A percentile compares a stretch with the other conserved stretches of the same genome.
These are phyloP conservation scores for Mycena sanguinolenta DNA, from an alignment of 768 basidiomycete species.

Conservation along the genomic window DNA sequence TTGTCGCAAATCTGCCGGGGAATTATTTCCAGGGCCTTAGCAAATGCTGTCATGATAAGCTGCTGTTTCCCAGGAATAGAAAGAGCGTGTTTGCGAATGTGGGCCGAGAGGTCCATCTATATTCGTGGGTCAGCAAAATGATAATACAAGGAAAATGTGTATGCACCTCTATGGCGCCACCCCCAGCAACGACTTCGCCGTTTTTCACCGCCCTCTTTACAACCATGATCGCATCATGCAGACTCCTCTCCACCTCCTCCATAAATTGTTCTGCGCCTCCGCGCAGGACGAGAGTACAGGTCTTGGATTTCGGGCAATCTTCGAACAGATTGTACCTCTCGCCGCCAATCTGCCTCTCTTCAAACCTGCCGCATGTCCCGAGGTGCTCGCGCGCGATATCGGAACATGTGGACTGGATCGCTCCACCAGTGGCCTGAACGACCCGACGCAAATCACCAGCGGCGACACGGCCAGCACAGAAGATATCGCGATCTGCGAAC, in stretches of 20 bases:
- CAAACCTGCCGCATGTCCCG: slow-evolving; percentile 92
- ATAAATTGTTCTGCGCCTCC: slow-evolving; percentile 99
- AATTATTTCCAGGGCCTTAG: slow-evolving; percentile 97
- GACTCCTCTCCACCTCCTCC: slow-evolving; percentile 95
- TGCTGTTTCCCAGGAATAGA: slow-evolving; percentile 97
- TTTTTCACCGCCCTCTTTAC: slow-evolving; percentile 97
- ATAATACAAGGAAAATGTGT: not conserved
- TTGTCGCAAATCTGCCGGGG: slow-evolving; percentile 99
- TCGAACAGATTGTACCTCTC: slow-evolving; percentile 97
- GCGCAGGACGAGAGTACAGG: slow-evolving; percentile 93
- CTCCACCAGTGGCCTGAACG: slow-evolving; percentile 95
- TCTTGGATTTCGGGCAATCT: slow-evolving; percentile 93
- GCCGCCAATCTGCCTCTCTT: slow-evolving; percentile 96
- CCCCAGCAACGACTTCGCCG: slow-evolving; percentile 96
- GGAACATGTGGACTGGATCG: slow-evolving; percentile 94
- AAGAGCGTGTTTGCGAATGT: slow-evolving; percentile 90
- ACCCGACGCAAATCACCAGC: slow-evolving; percentile 93
- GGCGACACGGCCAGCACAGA: slow-evolving; percentile 96
- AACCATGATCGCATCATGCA: slow-evolving; percentile 99
- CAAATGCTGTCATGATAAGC: slow-evolving; percentile 93
- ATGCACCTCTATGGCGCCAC: slow-evolving; percentile 93
- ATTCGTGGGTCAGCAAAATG: slow-evolving; percentile 1
- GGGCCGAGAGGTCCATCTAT: slow-evolving; percentile 97
- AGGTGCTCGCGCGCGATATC: slow-evolving; percentile 93
- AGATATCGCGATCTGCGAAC: slow-evolving; percentile 99